These are phyloP conservation scores for Trichoderma semiorbis DNA, from an alignment of 2,329 filamentous ascomycete genomes.

Conservation along the genomic window DNA sequence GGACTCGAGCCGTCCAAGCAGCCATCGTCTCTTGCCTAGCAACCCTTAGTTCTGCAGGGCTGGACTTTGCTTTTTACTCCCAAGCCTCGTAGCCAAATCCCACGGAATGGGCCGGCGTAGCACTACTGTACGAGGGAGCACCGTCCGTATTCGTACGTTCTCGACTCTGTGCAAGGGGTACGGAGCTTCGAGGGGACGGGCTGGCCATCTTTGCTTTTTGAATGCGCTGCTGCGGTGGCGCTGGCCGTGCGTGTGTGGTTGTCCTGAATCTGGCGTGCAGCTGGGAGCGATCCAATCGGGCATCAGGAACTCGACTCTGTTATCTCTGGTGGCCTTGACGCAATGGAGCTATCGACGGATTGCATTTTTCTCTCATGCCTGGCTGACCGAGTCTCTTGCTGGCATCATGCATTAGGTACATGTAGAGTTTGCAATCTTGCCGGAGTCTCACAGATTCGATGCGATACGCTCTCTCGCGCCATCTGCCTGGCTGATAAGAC, in stretches of 20 bases:
- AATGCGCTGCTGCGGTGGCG: conserved; percentile 17
- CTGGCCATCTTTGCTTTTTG: background rate
- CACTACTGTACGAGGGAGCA: background rate
- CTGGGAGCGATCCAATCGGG: conserved; percentile 8
- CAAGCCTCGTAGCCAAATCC: background rate
- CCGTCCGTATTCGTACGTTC: background rate
- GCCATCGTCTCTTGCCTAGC: background rate
- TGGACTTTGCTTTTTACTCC: background rate
- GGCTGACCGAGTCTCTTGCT: background rate
- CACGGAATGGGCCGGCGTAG: background rate
- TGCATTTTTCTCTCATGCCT: background rate
- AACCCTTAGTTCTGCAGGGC: background rate
- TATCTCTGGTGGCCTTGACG: conserved; percentile 6
- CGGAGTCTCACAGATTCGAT: conserved; percentile 4
- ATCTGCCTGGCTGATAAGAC: conserved; percentile 4
- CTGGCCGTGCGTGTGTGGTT: background rate
- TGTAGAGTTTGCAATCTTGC: conserved; percentile 6
- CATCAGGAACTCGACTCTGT: conserved; percentile 1
- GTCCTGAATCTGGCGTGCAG: conserved; percentile 14
- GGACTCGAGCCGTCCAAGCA: background rate
- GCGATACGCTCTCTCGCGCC: background rate
- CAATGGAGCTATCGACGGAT: background rate
- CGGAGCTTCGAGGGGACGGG: background rate
- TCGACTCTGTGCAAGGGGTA: conserved; percentile 5
- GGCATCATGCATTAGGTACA: conserved; percentile 1